A percentile compares a stretch with the other conserved stretches of the same genome.
Conservation (phyloP, 2,329 filamentous ascomycete genomes). For the Claviceps monticola region DNA sequence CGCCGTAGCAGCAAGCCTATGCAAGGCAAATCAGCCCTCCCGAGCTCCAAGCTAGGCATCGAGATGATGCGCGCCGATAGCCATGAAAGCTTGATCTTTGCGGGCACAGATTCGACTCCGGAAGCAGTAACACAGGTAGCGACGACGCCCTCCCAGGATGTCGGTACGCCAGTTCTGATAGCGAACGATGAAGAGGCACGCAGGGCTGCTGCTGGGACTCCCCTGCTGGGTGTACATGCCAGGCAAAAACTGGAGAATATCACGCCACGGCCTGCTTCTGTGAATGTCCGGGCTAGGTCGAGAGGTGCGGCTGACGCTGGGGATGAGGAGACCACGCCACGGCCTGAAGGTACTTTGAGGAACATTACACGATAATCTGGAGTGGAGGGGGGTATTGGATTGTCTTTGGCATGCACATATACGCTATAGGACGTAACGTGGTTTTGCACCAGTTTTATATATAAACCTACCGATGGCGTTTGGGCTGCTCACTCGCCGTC, state of each 20-base stretch:
- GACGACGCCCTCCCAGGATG: slow-evolving; percentile 34
- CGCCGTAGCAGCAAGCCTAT: slow-evolving; percentile 27
- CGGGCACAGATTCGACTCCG: slow-evolving; percentile 33
- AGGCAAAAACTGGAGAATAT: background rate
- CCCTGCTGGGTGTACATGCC: slow-evolving; percentile 9
- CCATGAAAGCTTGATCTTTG: slow-evolving; percentile 59
- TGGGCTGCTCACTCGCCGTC: no score
- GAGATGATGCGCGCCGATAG: slow-evolving; percentile 98
- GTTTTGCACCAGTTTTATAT: background rate
- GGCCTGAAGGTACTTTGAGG: slow-evolving; percentile 12
- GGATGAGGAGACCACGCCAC: slow-evolving; percentile 28
- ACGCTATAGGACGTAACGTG: background rate
- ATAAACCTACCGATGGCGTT: no score
- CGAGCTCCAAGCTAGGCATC: slow-evolving; percentile 79
- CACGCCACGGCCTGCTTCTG: slow-evolving; percentile 22
- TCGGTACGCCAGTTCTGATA: slow-evolving; percentile 17
- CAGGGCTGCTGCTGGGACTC: background rate
- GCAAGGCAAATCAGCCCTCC: slow-evolving; percentile 39
- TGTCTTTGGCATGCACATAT: no score
- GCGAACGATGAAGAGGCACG: background rate
- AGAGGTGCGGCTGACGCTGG: background rate
- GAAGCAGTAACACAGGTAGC: slow-evolving; percentile 38
- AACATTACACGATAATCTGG: no score
- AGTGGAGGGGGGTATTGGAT: no score
- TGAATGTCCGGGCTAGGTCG: background rate